A percentile compares a stretch with the other conserved stretches of the same genome.
Evolutionary conservation across 2,329 filamentous ascomycete species (phyloP).

Genomic region (Xylaria sp.): DNA sequence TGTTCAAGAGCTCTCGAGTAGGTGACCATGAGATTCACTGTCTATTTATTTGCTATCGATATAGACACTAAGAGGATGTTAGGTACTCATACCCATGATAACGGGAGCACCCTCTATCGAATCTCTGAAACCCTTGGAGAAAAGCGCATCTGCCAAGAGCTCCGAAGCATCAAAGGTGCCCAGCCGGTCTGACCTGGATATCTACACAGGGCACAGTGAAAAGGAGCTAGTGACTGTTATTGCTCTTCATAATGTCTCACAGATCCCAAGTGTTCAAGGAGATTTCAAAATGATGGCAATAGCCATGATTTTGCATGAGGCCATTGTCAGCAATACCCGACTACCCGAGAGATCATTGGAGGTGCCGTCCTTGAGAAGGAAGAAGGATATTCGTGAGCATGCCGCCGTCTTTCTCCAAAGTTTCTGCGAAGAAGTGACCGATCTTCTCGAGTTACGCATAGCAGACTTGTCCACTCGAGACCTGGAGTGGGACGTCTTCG

Average conservation of each 20-base stretch:
- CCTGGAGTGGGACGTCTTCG: slow-evolving; percentile 29
- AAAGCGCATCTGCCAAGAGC: background rate
- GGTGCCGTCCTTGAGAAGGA: background rate
- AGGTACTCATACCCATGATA: slow-evolving; percentile 15
- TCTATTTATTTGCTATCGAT: background rate
- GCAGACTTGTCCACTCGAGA: background rate
- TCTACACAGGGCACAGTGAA: slow-evolving; percentile 12
- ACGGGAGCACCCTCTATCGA: background rate
- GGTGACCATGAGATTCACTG: background rate
- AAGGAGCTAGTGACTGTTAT: slow-evolving; percentile 7
- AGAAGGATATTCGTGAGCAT: background rate
- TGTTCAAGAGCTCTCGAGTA: slow-evolving; percentile 22
- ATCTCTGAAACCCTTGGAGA: background rate
- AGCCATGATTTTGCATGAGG: slow-evolving; percentile 12
- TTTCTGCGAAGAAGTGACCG: slow-evolving; percentile 15
- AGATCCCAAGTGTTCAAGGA: background rate
- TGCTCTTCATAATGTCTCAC: slow-evolving; percentile 6
- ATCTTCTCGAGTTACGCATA: slow-evolving; percentile 1
- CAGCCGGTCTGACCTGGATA: background rate
- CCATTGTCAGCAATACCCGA: slow-evolving; percentile 6
- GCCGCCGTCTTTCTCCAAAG: slow-evolving; percentile 7
- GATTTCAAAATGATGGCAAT: background rate
- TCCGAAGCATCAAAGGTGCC: background rate
- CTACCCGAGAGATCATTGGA: slow-evolving; percentile 9
- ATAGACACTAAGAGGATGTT: slow-evolving; percentile 1